phyloP scores from a whole-genome alignment of 2,329 filamentous ascomycete species.

The Nemania serpens region DNA sequence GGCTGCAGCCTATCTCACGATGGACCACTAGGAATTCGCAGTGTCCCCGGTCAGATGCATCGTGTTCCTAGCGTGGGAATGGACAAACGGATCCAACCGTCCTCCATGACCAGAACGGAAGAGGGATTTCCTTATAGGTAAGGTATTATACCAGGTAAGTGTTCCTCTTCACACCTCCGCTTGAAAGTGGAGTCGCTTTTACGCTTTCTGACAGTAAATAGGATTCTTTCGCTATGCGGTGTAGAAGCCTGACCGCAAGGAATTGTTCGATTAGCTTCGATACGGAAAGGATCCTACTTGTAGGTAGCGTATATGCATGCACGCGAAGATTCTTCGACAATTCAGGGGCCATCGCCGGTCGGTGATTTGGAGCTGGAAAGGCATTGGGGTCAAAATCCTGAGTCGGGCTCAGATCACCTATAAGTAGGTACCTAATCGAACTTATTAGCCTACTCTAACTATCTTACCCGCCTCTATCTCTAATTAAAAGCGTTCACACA shows the following conservation, averaged over 20 bases:
- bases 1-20: conserved; percentile 20
- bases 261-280: conserved; percentile 18
- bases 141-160: too few species aligned
- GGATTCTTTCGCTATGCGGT: background rate
- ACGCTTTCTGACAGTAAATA: background rate
- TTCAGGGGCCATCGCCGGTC: background rate
- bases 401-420: background rate
- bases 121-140: conserved; percentile 17
- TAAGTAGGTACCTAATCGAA: background rate
- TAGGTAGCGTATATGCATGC: background rate
- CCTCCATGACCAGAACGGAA: background rate
- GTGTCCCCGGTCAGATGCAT: conserved; percentile 13
- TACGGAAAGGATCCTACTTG: background rate
- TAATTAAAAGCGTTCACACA: too few species aligned
- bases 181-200: conserved; percentile 11
- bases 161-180: conserved; percentile 3
- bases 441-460: too few species aligned
- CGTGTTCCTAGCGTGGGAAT: conserved; percentile 5
- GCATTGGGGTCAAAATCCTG: background rate
- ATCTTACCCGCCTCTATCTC: too few species aligned
- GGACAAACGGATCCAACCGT: conserved; percentile 17
- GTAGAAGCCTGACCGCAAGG: conserved; percentile 3
- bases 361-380: background rate
- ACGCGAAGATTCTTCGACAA: background rate
- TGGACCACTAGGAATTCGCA: conserved; percentile 19